Conservation (phyloP, 306 rosid genomes). For the Chamaecrista fasciculata region DNA sequence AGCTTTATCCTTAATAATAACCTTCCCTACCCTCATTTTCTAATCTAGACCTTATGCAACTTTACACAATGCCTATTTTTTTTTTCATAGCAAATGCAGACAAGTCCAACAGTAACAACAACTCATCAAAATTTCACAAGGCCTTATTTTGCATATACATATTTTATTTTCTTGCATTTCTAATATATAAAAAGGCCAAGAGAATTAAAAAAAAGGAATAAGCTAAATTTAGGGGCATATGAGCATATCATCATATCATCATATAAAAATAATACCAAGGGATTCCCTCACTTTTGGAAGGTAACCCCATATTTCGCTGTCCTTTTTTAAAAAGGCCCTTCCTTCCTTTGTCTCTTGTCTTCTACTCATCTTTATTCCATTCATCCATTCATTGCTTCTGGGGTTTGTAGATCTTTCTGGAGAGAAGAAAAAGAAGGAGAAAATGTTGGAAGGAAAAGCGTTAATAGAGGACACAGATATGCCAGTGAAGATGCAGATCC, state of each 20-base stretch:
- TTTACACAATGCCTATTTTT: too few species aligned
- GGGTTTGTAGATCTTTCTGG: background rate
- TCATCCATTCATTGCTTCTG: too few species aligned
- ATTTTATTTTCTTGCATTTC: too few species aligned
- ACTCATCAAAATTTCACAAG: too few species aligned
- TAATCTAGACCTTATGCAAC: background rate
- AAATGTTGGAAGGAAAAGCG: conserved; percentile 96
- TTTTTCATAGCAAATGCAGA: background rate
- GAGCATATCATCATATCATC: too few species aligned
- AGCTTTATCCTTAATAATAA: conserved; percentile 22
- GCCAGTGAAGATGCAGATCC: conserved; percentile 95
- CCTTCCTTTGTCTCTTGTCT: background rate
- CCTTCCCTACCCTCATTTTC: background rate
- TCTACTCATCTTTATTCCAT: too few species aligned
- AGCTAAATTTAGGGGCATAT: conserved; percentile 8
- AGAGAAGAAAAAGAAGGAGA: conserved; percentile 27
- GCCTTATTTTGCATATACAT: too few species aligned
- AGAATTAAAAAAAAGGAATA: conserved; percentile 29
- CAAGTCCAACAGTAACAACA: too few species aligned
- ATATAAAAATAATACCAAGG: too few species aligned
- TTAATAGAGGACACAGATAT: conserved; percentile 80
- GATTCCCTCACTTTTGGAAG: conserved; percentile 34
- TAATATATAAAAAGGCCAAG: conserved; percentile 15
- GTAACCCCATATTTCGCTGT: background rate
- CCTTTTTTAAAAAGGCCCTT: background rate